phyloP scores from a whole-genome alignment of 805 yeast species.

The Metschnikowia cerradonensis region DNA sequence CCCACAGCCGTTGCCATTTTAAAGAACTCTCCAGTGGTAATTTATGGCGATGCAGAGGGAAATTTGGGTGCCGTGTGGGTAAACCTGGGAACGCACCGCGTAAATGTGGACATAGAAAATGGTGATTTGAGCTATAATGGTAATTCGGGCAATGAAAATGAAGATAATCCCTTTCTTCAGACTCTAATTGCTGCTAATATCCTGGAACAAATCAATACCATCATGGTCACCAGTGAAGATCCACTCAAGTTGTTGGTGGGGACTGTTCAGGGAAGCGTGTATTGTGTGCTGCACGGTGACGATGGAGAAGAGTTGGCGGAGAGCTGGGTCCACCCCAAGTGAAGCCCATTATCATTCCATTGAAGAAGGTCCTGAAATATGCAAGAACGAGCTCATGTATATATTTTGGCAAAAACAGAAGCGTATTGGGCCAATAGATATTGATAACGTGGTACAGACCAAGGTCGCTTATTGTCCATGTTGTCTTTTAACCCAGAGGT shows the following conservation, averaged over 20 bases:
- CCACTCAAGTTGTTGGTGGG: conserved; percentile 11
- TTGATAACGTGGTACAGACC: no score
- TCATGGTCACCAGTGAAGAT: conserved; percentile 10
- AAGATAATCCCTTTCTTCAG: background rate
- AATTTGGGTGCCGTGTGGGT: conserved; percentile 13
- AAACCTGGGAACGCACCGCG: background rate
- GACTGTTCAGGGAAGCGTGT: conserved; percentile 13
- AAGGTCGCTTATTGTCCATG: no score
- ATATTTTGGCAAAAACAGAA: no score
- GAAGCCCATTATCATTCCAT: no score
- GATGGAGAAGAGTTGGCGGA: background rate
- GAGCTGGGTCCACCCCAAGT: background rate
- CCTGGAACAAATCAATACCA: conserved; percentile 28
- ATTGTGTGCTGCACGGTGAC: conserved; percentile 1
- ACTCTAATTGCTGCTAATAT: conserved; percentile 18
- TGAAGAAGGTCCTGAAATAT: background rate
- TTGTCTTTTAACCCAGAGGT: no score
- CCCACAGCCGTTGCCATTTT: conserved; percentile 15
- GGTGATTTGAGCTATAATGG: no score
- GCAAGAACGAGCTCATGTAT: background rate
- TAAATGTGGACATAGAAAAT: no score
- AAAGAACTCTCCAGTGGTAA: background rate
- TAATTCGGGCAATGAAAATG: no score
- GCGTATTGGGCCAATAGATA: no score
- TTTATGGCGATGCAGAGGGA: conserved; percentile 30